Evolutionary conservation across 2,329 filamentous ascomycete genomes (phyloP).

Genomic region (Pseudocercospora crystallina): DNA sequence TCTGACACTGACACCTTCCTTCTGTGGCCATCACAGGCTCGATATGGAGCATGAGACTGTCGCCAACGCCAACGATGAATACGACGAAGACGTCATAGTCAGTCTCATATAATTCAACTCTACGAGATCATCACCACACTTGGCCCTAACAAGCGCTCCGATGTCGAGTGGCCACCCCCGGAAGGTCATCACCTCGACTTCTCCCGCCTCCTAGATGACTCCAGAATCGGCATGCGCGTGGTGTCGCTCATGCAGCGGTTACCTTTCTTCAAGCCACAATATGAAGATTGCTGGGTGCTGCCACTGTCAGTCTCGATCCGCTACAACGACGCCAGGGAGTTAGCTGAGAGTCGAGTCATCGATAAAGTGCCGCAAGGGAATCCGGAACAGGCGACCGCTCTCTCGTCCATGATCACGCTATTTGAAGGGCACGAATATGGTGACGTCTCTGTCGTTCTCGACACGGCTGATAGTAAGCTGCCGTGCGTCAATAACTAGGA

Average conservation of each 20-base stretch:
- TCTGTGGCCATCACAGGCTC: too few species aligned
- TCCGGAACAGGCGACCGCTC: not conserved
- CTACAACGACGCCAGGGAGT: not conserved
- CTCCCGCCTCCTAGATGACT: not conserved
- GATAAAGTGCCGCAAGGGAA: not conserved
- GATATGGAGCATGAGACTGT: too few species aligned
- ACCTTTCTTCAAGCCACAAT: not conserved
- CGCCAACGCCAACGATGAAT: too few species aligned
- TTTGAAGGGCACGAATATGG: not conserved
- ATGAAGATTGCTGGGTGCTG: not conserved
- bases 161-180: not conserved
- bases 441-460: not conserved
- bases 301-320: not conserved
- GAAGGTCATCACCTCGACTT: conserved; percentile 1
- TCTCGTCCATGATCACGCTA: not conserved
- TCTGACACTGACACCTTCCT: too few species aligned
- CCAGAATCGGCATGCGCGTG: not conserved
- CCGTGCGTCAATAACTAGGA: not conserved
- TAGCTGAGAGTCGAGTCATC: not conserved
- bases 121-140: not conserved
- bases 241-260: conserved; percentile 1
- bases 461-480: not conserved
- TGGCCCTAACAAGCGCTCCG: not conserved
- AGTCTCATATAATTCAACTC: not conserved
- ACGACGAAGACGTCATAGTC: not conserved